Evolutionary conservation across 1,284 basidiomycete species (phyloP).

Genomic region (Cryptococcus neoformans): DNA sequence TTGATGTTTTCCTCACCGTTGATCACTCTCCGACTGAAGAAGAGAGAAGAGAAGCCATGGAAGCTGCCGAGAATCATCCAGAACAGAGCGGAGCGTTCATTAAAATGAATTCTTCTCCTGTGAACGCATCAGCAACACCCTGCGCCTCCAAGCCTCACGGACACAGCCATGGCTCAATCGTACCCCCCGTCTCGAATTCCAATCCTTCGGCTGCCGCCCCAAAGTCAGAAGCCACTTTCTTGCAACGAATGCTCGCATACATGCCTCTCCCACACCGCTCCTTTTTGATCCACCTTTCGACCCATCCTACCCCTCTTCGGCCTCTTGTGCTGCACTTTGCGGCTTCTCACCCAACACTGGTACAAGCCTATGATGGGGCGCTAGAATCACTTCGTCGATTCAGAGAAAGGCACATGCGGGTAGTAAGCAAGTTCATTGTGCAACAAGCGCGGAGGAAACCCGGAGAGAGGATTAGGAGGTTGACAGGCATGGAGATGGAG

Average conservation of each 20-base stretch:
- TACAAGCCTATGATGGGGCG: conserved; percentile 68
- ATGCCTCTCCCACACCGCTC: conserved; percentile 89
- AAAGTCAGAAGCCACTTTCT: conserved; percentile 55
- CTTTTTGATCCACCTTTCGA: conserved; percentile 78
- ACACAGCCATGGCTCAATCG: conserved; percentile 18
- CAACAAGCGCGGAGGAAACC: conserved; percentile 56
- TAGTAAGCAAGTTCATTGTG: conserved; percentile 80
- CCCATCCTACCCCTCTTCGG: conserved; percentile 59
- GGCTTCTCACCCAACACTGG: conserved; percentile 47
- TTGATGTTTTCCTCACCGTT: conserved; percentile 86
- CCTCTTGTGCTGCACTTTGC: conserved; percentile 43
- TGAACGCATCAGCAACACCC: background rate
- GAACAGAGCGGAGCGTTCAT: conserved; percentile 3
- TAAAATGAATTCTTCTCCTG: conserved; percentile 6
- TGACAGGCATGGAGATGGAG: conserved; percentile 22
- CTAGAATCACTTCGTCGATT: conserved; percentile 73
- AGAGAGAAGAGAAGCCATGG: conserved; percentile 13
- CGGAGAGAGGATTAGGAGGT: conserved; percentile 27
- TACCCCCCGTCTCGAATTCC: background rate
- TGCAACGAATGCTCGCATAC: conserved; percentile 78
- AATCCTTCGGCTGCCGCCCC: background rate
- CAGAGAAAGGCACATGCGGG: conserved; percentile 81
- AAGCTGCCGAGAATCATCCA: conserved; percentile 1
- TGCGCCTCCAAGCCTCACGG: background rate
- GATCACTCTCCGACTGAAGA: conserved; percentile 56